phyloP scores from a whole-genome alignment of 1,139 yeast genomes.

The Hemisphaericaspora xylofermentans region DNA sequence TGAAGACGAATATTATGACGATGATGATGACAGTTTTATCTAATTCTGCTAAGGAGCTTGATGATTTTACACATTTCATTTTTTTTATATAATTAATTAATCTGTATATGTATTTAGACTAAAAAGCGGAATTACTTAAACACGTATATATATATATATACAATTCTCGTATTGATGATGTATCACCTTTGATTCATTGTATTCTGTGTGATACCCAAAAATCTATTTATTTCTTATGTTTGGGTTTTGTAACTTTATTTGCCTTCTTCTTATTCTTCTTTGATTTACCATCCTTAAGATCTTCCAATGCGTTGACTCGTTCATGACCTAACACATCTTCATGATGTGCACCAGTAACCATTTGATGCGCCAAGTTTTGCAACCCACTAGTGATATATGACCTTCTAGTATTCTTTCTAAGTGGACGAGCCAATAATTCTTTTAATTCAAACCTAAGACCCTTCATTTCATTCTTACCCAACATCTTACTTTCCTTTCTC shows the following conservation, averaged over 20 bases:
- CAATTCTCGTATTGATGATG: neutral
- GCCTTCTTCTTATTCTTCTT: conserved; percentile 16
- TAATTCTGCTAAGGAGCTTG: conserved; percentile 20
- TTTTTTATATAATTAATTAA: neutral
- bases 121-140: neutral
- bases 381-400: conserved; percentile 85
- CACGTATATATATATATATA: neutral
- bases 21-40: conserved; percentile 59
- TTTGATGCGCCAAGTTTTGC: conserved; percentile 79
- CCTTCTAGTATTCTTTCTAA: conserved; percentile 67
- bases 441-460: conserved; percentile 56
- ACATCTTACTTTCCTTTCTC: conserved; percentile 56
- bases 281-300: conserved; percentile 42
- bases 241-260: conserved; percentile 9
- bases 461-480: conserved; percentile 51
- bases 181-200: too few species aligned
- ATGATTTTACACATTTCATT: too few species aligned
- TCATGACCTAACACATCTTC: conserved; percentile 69
- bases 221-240: conserved; percentile 1
- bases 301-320: conserved; percentile 68
- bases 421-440: conserved; percentile 53
- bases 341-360: conserved; percentile 72
- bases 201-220: too few species aligned
- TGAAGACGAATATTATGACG: conserved; percentile 82
- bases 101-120: neutral